Conservation (phyloP, 2,329 filamentous ascomycete species). For the Purpureocillium lavendulum region DNA sequence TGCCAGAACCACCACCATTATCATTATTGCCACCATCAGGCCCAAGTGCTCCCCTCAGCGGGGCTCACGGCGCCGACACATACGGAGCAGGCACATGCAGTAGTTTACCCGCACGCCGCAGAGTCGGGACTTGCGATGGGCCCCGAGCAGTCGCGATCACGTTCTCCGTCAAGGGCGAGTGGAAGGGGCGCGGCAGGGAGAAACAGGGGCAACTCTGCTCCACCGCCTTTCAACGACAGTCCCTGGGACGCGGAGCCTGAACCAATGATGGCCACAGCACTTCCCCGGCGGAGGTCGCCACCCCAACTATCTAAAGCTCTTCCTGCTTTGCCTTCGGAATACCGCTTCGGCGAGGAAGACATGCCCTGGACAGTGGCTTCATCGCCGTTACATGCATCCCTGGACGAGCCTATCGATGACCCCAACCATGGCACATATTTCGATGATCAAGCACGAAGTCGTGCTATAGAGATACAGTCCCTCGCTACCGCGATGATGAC, state of each 20-base stretch:
- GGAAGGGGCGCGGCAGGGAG: too few species aligned
- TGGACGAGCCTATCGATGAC: too few species aligned
- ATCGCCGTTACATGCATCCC: too few species aligned
- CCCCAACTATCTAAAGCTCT: neutral
- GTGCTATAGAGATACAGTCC: conserved; percentile 32
- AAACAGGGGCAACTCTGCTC: conserved; percentile 37
- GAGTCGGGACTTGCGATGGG: too few species aligned
- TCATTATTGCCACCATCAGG: neutral
- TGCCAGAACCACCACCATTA: neutral
- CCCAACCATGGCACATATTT: conserved; percentile 5
- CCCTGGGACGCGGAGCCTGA: conserved; percentile 34
- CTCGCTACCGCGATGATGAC: conserved; percentile 47
- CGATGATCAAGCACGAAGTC: conserved; percentile 21
- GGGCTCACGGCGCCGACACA: neutral
- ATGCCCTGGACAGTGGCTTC: conserved; percentile 30
- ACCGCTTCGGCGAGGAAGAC: conserved; percentile 22
- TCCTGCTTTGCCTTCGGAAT: neutral
- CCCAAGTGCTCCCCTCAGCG: neutral
- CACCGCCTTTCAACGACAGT: conserved; percentile 36
- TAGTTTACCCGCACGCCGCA: too few species aligned
- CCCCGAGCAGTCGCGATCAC: too few species aligned
- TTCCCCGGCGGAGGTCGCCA: conserved; percentile 12
- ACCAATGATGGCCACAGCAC: conserved; percentile 17
- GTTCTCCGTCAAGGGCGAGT: too few species aligned
- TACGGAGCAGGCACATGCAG: too few species aligned